These are phyloP conservation scores for Colletotrichum tropicale DNA, from an alignment of 2,329 filamentous ascomycete genomes.

Conservation along the genomic window DNA sequence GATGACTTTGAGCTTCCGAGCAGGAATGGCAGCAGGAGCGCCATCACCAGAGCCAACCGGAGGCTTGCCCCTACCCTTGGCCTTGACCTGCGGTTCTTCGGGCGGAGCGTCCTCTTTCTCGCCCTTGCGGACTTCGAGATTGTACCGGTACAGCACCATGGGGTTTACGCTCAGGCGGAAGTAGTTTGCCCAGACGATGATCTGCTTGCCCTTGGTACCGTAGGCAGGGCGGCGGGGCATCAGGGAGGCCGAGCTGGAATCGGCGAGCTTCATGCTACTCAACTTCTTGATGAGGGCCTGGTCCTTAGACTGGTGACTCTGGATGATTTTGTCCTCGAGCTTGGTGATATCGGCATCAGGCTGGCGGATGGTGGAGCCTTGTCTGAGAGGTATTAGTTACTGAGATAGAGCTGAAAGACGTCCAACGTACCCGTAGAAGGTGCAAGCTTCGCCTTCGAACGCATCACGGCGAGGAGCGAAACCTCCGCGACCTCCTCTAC, in stretches of 20 bases:
- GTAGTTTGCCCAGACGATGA: conserved; percentile 60
- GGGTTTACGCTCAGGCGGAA: conserved; percentile 47
- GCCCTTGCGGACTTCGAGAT: conserved; percentile 37
- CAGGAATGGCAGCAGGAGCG: conserved; percentile 37
- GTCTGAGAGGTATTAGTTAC: background rate
- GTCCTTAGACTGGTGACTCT: conserved; percentile 28
- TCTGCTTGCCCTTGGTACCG: conserved; percentile 44
- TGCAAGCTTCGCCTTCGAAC: conserved; percentile 18
- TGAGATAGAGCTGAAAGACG: conserved; percentile 1
- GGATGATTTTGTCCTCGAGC: conserved; percentile 46
- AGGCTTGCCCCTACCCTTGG: conserved; percentile 8
- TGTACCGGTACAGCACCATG: conserved; percentile 48
- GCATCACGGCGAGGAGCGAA: conserved; percentile 3
- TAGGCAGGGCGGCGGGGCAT: conserved; percentile 54
- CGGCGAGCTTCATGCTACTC: conserved; percentile 34
- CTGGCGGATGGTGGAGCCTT: conserved; percentile 10
- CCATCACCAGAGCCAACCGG: conserved; percentile 15
- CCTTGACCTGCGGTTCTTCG: conserved; percentile 20
- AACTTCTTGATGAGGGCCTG: conserved; percentile 38
- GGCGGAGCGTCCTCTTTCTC: conserved; percentile 7
- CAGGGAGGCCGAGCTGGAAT: conserved; percentile 5
- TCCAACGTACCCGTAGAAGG: conserved; percentile 3
- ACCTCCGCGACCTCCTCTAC: conserved; percentile 23
- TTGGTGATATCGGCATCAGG: conserved; percentile 32
- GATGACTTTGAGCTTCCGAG: conserved; percentile 47